A percentile compares a stretch with the other conserved stretches of the same genome.
Conservation (phyloP, 331 rosid genomes). For the Acacia pycnantha region DNA sequence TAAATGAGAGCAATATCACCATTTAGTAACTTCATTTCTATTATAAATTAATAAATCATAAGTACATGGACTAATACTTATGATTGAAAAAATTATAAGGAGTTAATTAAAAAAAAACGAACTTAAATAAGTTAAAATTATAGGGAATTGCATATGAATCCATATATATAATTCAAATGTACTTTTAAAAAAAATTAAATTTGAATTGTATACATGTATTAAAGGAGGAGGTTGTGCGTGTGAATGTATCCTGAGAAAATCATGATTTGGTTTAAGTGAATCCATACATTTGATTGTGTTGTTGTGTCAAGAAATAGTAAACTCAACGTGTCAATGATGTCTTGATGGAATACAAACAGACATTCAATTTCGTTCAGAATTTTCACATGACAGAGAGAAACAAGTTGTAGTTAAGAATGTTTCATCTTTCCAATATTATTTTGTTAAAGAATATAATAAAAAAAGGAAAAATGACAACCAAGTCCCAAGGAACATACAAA, state of each 20-base stretch:
- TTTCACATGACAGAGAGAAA: slow-evolving; percentile 46
- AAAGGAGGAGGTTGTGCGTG: neutral
- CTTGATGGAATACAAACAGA: slow-evolving; percentile 38
- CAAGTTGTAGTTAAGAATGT: neutral
- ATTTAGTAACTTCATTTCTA: neutral
- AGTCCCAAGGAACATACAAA: too few species aligned
- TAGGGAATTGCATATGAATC: too few species aligned
- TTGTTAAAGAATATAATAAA: neutral
- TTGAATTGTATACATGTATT: neutral
- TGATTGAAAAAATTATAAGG: neutral
- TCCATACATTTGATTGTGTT: slow-evolving; percentile 29
- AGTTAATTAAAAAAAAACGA: too few species aligned
- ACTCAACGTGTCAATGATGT: slow-evolving; percentile 60
- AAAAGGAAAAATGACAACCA: too few species aligned
- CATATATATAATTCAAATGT: neutral
- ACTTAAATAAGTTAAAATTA: too few species aligned
- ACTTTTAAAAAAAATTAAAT: neutral
- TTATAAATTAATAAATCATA: neutral
- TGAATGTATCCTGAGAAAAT: slow-evolving; percentile 4
- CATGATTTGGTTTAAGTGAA: neutral
- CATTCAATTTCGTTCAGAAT: slow-evolving; percentile 47
- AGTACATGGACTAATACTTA: neutral
- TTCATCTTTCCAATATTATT: neutral
- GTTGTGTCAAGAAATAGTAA: slow-evolving; percentile 50
- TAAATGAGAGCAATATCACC: neutral